Evolutionary conservation across 2,329 filamentous ascomycete species (phyloP), one percentile per base, ranked within the genome.

Genomic region (Trichoderma simmonsii): DNA sequence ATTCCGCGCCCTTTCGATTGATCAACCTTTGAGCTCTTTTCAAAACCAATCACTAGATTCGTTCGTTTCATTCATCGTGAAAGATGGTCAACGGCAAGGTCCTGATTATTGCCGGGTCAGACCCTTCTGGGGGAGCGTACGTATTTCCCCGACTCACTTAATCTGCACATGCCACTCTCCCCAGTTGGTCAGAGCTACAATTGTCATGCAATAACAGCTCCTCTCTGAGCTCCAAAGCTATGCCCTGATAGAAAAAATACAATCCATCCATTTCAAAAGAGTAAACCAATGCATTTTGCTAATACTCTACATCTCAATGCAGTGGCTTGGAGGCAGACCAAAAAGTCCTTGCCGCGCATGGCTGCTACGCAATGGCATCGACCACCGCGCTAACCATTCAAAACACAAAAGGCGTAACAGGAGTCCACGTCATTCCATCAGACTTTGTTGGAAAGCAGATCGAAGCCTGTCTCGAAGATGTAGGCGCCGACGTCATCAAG

Each of bases 351-450:
- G 92, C 94, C 59, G 93, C 93, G 21, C 94, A 98, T 87, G 91
- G 92, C 73, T 96, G 93, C 83, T 98, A 98, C 86, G 94, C 94
- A 73, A 97, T 98, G 90, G 98, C 95, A 65, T 94, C 95, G 26
- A 98, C 95, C 11, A 97, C 95, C 15, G 95, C 95, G 24, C 85
- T 99, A 78, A 99, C 96, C n/a, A 95, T 94, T 18, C 96, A 98
- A 79, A 97, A 98, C 82, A 99, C 96, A 0, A 86, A 88, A 68
- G 94, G 94, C 5, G 94, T 98, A 15, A 86, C 90, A 73, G 93
- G 88, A 75, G 93, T 98, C 66, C 93, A 97, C 78, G 84, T 92
- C 71, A 89, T 93, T 8, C 95, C 95, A 0, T 85, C 93, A 0
- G 85, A 86, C 5, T 98, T 98, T 81, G 89, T 98, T 28, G 86